A percentile compares a stretch with the other conserved stretches of the same genome.
Evolutionary conservation across 495 filamentous ascomycete species (phyloP).

Genomic region (Penicillium dipodomyicola): DNA sequence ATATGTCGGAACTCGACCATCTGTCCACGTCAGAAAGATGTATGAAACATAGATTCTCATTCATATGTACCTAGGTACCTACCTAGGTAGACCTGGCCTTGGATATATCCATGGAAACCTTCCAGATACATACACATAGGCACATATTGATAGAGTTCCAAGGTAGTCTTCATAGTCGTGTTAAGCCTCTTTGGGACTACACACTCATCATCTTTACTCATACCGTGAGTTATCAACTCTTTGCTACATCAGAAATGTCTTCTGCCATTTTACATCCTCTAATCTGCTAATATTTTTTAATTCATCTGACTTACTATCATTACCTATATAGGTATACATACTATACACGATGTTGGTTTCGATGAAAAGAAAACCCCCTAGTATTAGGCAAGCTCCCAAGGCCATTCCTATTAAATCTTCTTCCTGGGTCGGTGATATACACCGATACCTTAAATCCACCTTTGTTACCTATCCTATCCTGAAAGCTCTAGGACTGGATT

Average conservation of each 20-base stretch:
- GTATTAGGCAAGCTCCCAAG: neutral
- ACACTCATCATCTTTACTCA: neutral
- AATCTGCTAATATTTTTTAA: neutral
- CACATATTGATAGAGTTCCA: neutral
- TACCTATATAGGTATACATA: neutral
- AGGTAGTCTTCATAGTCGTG: neutral
- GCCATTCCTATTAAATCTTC: neutral
- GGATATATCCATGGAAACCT: neutral
- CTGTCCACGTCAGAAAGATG: neutral
- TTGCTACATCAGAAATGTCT: neutral
- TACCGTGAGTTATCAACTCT: neutral
- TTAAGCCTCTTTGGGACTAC: neutral
- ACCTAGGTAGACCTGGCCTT: neutral
- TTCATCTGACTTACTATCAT: neutral
- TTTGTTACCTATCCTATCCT: neutral
- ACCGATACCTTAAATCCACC: neutral
- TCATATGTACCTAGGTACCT: neutral
- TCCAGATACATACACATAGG: too few relatives aligned
- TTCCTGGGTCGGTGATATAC: neutral
- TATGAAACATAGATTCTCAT: neutral
- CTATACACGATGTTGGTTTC: neutral
- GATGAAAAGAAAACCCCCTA: neutral
- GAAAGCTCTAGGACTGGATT: neutral
- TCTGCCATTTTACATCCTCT: neutral
- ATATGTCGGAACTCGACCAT: neutral